phyloP scores from a whole-genome alignment of 768 basidiomycete species.

The Leucosporidium creatinivorum region DNA sequence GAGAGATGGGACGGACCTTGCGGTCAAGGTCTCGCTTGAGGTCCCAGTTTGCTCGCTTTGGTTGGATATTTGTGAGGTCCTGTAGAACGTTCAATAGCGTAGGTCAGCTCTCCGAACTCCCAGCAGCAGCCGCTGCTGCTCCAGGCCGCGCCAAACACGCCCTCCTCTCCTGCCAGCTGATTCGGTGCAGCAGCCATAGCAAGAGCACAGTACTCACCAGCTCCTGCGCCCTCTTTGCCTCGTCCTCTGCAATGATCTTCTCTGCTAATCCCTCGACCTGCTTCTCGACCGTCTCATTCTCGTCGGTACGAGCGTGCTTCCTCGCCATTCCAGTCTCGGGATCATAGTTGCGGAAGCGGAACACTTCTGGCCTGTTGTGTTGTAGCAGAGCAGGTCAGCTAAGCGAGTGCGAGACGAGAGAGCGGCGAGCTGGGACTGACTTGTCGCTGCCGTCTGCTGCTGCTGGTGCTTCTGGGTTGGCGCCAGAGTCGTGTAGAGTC shows the following conservation, averaged over 20 bases:
- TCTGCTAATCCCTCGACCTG: slow-evolving; percentile 76
- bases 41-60: slow-evolving; percentile 67
- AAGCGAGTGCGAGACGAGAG: not conserved
- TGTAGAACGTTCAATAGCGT: slow-evolving; percentile 17
- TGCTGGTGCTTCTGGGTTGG: slow-evolving; percentile 13
- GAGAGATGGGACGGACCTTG: slow-evolving; percentile 44
- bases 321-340: slow-evolving; percentile 71
- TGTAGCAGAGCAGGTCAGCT: no score
- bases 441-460: slow-evolving; percentile 42
- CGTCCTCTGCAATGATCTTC: slow-evolving; percentile 76
- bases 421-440: not conserved
- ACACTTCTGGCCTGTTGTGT: slow-evolving; percentile 37
- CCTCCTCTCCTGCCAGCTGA: not conserved
- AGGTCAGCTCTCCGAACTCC: not conserved
- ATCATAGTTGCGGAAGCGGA: slow-evolving; percentile 71
- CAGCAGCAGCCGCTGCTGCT: not conserved
- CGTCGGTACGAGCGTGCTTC: slow-evolving; percentile 57
- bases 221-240: slow-evolving; percentile 74
- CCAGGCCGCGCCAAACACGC: not conserved
- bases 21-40: slow-evolving; percentile 61
- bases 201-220: slow-evolving; percentile 52
- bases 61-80: slow-evolving; percentile 56
- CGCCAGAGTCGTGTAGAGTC: slow-evolving; percentile 46
- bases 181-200: not conserved
- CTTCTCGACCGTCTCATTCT: slow-evolving; percentile 78